phyloP scores from a whole-genome alignment of 176 grass and related monocot species.

The Oryza punctata region DNA sequence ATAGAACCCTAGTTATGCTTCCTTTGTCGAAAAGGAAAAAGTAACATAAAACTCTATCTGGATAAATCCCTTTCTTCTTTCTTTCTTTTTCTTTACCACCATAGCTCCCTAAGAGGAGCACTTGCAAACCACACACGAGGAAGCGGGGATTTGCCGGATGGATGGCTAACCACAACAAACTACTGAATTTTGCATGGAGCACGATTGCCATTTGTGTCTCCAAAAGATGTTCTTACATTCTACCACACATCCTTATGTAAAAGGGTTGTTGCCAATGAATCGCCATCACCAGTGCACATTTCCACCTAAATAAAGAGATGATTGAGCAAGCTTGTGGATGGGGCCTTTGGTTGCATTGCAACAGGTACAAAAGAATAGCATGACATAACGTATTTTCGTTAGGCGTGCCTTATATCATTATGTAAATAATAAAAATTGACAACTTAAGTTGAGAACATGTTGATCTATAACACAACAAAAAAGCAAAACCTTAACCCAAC shows the following conservation, averaged over 20 bases:
- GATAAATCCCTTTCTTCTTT: too few relatives aligned
- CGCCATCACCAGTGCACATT: neutral
- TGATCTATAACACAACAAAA: too few relatives aligned
- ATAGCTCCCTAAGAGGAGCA: neutral
- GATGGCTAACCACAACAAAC: neutral
- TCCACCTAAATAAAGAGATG: neutral
- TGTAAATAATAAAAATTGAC: too few relatives aligned
- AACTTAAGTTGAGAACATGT: too few relatives aligned
- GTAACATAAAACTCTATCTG: too few relatives aligned
- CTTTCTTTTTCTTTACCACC: neutral
- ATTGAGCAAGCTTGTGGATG: neutral
- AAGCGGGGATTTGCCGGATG: neutral
- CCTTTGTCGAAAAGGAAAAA: too few relatives aligned
- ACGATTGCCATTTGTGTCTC: too few relatives aligned
- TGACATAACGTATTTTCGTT: too few relatives aligned
- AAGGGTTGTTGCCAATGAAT: neutral
- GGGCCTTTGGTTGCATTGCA: neutral
- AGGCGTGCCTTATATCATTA: too few relatives aligned
- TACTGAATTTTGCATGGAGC: neutral
- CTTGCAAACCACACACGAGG: neutral
- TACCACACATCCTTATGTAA: neutral
- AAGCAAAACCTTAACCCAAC: too few relatives aligned
- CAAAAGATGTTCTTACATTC: neutral
- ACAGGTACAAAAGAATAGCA: too few relatives aligned
- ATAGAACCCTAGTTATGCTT: too few relatives aligned